Evolutionary conservation across 2,329 filamentous ascomycete species (phyloP).

Genomic region (Thielaviopsis ethacetica): DNA sequence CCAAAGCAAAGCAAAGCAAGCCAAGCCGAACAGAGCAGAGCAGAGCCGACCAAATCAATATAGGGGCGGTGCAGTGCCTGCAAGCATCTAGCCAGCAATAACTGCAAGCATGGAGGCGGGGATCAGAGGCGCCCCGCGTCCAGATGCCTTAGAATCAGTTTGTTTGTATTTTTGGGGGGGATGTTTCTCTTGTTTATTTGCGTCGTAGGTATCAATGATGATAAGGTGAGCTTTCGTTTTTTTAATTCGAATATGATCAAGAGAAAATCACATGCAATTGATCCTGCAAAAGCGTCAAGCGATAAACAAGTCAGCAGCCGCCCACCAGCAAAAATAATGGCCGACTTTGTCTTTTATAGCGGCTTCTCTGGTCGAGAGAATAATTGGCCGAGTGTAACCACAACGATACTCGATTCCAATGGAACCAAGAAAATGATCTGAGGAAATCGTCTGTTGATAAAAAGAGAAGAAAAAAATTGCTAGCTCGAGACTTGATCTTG

Average conservation of each 20-base stretch:
- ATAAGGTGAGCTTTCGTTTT: neutral
- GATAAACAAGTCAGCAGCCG: neutral
- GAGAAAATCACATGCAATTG: neutral
- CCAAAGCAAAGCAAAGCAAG: too few species aligned
- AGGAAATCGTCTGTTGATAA: neutral
- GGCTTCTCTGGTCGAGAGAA: neutral
- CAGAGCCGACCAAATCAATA: neutral
- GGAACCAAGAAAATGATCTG: neutral
- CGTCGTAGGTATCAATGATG: neutral
- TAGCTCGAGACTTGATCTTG: neutral
- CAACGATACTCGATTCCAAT: neutral
- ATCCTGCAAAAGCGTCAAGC: neutral
- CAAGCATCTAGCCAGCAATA: neutral
- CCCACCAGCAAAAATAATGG: neutral
- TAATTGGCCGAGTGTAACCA: neutral
- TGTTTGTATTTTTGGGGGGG: neutral
- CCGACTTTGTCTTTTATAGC: neutral
- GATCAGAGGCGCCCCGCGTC: neutral
- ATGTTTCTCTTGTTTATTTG: neutral
- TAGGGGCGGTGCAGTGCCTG: neutral
- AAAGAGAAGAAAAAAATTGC: neutral
- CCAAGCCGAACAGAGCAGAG: too few species aligned
- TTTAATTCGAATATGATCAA: neutral
- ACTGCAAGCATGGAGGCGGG: neutral
- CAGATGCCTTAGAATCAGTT: neutral